Evolutionary conservation across 1,139 yeast species (phyloP).

Genomic region (Hyphopichia pseudoburtonii): DNA sequence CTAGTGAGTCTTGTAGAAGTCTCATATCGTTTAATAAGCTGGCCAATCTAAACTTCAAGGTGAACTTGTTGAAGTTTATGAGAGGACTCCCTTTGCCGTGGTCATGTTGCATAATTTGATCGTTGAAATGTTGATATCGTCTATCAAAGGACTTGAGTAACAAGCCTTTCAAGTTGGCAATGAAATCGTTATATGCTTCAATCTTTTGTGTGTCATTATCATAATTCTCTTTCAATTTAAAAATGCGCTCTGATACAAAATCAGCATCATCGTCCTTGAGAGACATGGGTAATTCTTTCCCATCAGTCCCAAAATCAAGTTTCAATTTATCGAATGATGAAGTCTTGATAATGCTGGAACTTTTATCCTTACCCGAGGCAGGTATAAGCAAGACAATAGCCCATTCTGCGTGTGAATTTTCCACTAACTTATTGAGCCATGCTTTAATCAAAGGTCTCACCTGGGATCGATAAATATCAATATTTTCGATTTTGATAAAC

Average conservation of each 20-base stretch:
- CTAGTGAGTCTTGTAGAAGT: conserved; percentile 58
- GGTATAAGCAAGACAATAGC: conserved; percentile 59
- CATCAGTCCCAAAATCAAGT: conserved; percentile 58
- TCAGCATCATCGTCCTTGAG: conserved; percentile 11
- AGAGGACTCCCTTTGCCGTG: conserved; percentile 7
- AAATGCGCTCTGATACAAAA: conserved; percentile 30
- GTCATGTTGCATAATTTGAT: conserved; percentile 31
- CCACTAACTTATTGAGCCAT: conserved; percentile 64
- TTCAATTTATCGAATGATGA: conserved; percentile 65
- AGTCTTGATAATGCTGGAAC: conserved; percentile 45
- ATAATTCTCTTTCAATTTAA: conserved; percentile 41
- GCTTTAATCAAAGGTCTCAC: conserved; percentile 79
- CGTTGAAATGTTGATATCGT: conserved; percentile 42
- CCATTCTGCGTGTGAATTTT: conserved; percentile 56
- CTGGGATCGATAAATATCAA: conserved; percentile 74
- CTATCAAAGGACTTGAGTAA: conserved; percentile 56
- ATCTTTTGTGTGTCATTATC: conserved; percentile 34
- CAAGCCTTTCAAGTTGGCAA: conserved; percentile 48
- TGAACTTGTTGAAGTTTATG: conserved; percentile 10
- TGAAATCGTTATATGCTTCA: conserved; percentile 52
- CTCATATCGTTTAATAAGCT: conserved; percentile 46
- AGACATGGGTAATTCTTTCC: conserved; percentile 30
- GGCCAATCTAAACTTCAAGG: conserved; percentile 24
- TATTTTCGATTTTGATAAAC: conserved; percentile 62
- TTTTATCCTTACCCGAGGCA: conserved; percentile 41